A percentile compares a stretch with the other conserved stretches of the same genome.
Conservation (phyloP, 441 rosid species). For the Omphalea diandra region DNA sequence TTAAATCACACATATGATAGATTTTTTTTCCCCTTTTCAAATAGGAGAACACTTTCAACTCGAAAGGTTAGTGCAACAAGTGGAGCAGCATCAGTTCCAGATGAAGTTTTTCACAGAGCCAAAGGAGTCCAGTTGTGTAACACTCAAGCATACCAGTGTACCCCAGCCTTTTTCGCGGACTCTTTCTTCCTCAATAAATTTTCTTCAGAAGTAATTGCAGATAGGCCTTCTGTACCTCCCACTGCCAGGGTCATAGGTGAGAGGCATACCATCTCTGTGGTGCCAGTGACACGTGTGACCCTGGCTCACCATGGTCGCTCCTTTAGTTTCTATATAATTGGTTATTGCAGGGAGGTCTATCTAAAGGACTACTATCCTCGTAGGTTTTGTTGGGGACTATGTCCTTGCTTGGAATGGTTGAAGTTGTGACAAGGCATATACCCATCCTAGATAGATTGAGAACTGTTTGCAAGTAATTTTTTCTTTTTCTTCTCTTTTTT, state of each 20-base stretch:
- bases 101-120: conserved; percentile 86
- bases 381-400: conserved; percentile 92
- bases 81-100: conserved; percentile 95
- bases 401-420: conserved; percentile 96
- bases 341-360: conserved; percentile 84
- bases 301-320: conserved; percentile 67
- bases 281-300: conserved; percentile 89
- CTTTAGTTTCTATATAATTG: conserved; percentile 86
- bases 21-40: not conserved
- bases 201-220: conserved; percentile 86
- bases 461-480: not conserved
- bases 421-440: too few relatives aligned
- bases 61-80: conserved; percentile 84
- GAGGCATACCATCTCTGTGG: conserved; percentile 83
- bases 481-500: not conserved
- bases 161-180: conserved; percentile 90
- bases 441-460: too few relatives aligned
- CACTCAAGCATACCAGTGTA: conserved; percentile 88
- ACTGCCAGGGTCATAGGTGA: conserved; percentile 86
- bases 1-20: not conserved
- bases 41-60: conserved; percentile 79
- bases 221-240: conserved; percentile 64
- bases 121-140: conserved; percentile 91
- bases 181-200: conserved; percentile 87
- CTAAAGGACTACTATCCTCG: conserved; percentile 92